A percentile compares a stretch with the other conserved stretches of the same genome.
These are phyloP conservation scores for Eucalyptus microcorys DNA, from an alignment of 345 rosid genomes.

Conservation along the genomic window DNA sequence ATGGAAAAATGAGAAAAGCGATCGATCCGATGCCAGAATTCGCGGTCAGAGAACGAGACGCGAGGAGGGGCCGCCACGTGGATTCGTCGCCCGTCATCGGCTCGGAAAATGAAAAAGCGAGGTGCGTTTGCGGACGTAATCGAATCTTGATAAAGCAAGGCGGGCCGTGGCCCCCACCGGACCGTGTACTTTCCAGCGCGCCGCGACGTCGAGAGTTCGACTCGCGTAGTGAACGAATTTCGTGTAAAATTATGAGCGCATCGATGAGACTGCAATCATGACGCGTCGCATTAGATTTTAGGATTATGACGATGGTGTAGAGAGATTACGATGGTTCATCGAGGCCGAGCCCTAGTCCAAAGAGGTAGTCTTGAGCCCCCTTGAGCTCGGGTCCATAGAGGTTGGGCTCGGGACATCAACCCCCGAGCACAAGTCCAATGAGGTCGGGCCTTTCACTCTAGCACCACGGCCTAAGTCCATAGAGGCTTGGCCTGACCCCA, in stretches of 20 bases:
- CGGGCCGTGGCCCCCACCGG: not conserved
- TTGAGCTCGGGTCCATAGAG: fast-evolving
- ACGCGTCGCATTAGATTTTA: not conserved
- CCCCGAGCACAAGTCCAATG: too few relatives aligned
- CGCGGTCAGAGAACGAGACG: not conserved
- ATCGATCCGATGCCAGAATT: not conserved
- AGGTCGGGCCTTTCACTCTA: fast-evolving
- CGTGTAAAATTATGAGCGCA: not conserved
- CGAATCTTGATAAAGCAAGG: not conserved
- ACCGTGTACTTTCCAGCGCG: not conserved
- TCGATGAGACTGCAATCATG: not conserved
- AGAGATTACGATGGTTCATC: not conserved
- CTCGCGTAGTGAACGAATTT: not conserved
- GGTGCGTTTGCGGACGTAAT: not conserved
- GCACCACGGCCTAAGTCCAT: not conserved
- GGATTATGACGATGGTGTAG: not conserved
- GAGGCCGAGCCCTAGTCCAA: not conserved
- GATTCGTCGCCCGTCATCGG: not conserved
- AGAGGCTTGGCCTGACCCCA: fast-evolving
- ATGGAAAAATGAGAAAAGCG: not conserved
- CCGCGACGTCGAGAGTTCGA: not conserved
- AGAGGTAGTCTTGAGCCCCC: fast-evolving
- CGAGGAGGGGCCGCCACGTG: not conserved
- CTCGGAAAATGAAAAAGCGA: not conserved
- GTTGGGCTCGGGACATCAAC: fast-evolving